Percentiles rank a stretch among this genome's conserved stretches.
Evolutionary conservation across 768 basidiomycete genomes (phyloP).

Genomic region (Mycena pura): DNA sequence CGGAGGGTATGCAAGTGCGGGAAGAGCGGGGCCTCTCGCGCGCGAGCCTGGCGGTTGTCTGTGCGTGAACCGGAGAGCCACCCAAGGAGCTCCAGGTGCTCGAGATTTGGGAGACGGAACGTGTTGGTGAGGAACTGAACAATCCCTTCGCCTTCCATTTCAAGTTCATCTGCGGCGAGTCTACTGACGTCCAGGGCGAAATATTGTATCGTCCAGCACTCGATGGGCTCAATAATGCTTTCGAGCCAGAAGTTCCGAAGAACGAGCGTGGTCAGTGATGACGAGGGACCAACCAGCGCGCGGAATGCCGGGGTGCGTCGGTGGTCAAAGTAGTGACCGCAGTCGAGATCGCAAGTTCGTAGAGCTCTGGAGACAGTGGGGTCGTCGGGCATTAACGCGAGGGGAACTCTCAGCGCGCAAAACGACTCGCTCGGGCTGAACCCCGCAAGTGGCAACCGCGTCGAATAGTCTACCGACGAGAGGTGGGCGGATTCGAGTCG

Average conservation of each 20-base stretch:
- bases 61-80: neutral
- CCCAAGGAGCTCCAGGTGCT: neutral
- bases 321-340: neutral
- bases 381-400: neutral
- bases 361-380: neutral
- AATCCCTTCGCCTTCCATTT: neutral
- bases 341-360: neutral
- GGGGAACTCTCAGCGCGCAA: neutral
- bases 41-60: neutral
- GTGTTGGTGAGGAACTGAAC: neutral
- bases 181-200: neutral
- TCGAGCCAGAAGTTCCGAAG: neutral
- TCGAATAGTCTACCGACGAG: neutral
- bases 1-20: neutral
- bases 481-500: neutral
- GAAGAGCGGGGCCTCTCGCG: neutral
- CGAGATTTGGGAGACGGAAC: neutral
- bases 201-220: neutral
- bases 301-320: neutral
- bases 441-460: neutral
- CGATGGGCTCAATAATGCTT: neutral
- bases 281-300: neutral
- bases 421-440: neutral
- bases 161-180: neutral
- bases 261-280: neutral